Percentiles rank a stretch among this genome's conserved stretches.
phyloP scores from a whole-genome alignment of 345 rosid species.

The Arabidopsis thaliana region DNA sequence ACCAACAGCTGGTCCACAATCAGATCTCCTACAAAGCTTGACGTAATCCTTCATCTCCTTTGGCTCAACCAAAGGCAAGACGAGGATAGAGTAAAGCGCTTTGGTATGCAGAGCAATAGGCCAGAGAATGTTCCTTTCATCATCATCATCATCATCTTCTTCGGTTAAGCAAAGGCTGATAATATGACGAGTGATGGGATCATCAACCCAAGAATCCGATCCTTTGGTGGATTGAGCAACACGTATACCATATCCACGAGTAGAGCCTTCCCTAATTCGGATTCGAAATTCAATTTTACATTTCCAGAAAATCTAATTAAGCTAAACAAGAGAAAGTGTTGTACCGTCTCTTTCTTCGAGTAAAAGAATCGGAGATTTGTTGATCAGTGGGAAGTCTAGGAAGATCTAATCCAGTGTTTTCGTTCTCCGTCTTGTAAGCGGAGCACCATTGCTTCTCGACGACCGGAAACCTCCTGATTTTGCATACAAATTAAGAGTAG shows the following conservation, averaged over 20 bases:
- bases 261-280: slow-evolving; percentile 76
- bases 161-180: slow-evolving; percentile 62
- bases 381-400: slow-evolving; percentile 73
- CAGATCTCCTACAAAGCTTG: slow-evolving; percentile 62
- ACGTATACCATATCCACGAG: slow-evolving; percentile 75
- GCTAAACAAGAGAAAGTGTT: not conserved
- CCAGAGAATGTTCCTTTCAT: slow-evolving; percentile 60
- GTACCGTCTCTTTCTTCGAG: slow-evolving; percentile 67
- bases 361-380: slow-evolving; percentile 64
- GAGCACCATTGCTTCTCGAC: slow-evolving; percentile 80
- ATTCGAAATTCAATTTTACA: slow-evolving; percentile 8
- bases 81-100: slow-evolving; percentile 64
- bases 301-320: not conserved
- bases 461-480: slow-evolving; percentile 79
- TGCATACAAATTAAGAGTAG: not conserved
- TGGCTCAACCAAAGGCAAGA: slow-evolving; percentile 80
- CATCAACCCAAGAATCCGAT: slow-evolving; percentile 96
- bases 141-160: slow-evolving; percentile 38
- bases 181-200: slow-evolving; percentile 81
- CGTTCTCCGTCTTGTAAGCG: slow-evolving; percentile 60
- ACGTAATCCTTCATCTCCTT: slow-evolving; percentile 62
- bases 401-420: slow-evolving; percentile 46
- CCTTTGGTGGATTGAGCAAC: slow-evolving; percentile 71
- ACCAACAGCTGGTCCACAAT: slow-evolving; percentile 81
- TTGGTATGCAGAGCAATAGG: slow-evolving; percentile 78